These are phyloP conservation scores for Lepiota brunneoincarnata DNA, from an alignment of 768 basidiomycete species.

Conservation along the genomic window DNA sequence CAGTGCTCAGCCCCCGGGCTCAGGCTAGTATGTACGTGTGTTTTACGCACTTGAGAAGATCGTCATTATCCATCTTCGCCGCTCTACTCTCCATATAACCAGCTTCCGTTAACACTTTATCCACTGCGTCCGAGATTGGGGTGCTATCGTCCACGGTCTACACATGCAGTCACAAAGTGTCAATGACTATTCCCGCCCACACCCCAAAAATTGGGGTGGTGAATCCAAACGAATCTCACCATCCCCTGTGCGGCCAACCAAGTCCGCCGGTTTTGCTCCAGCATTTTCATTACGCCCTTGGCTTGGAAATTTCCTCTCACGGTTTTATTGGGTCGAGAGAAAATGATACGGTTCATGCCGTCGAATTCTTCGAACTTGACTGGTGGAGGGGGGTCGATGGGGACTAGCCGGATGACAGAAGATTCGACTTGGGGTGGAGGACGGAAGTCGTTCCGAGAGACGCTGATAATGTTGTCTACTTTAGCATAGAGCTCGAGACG, in stretches of 20 bases:
- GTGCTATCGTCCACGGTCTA: conserved; percentile 71
- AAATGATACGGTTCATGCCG: conserved; percentile 88
- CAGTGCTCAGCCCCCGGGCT: conserved; percentile 4
- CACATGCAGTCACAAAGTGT: background rate
- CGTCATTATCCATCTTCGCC: conserved; percentile 92
- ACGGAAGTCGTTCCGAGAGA: conserved; percentile 95
- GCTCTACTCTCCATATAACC: conserved; percentile 77
- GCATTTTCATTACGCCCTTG: conserved; percentile 91
- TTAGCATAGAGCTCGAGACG: conserved; percentile 73
- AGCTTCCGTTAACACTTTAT: conserved; percentile 68
- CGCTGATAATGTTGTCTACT: conserved; percentile 95
- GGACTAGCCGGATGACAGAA: conserved; percentile 87
- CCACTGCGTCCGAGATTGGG: conserved; percentile 68
- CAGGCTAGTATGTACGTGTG: background rate
- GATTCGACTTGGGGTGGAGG: conserved; percentile 95
- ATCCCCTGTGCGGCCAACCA: conserved; percentile 83
- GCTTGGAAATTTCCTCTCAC: conserved; percentile 88
- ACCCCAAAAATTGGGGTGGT: background rate
- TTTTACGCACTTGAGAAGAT: conserved; percentile 74
- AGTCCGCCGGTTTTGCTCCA: conserved; percentile 90
- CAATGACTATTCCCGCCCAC: background rate
- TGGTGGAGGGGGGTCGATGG: conserved; percentile 92
- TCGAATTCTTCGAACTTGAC: conserved; percentile 98
- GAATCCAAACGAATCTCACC: conserved; percentile 27
- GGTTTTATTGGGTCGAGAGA: conserved; percentile 87